Evolutionary conservation across 768 basidiomycete genomes (phyloP), one percentile per base, ranked within the genome.

Genomic region (Tricholoma furcatifolium): DNA sequence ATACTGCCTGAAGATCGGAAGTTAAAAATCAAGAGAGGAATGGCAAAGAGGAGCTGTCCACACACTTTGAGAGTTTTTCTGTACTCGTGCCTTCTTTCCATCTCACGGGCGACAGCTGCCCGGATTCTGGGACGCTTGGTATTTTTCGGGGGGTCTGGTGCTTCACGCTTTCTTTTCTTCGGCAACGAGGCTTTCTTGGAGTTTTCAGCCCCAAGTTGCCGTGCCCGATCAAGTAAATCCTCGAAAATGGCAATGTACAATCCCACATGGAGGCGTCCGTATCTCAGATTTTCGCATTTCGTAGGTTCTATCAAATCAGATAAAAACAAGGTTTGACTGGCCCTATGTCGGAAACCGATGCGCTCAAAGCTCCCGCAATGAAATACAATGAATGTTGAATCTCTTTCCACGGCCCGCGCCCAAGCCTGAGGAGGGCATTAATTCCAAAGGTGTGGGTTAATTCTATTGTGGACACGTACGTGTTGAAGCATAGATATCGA

Each of bases 271-370:
- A 61, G 7, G 15, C 43, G 44, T n/a, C 55, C 51, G 38, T 59
- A 62, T 15, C 18, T 50, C 24, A 51, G 56, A 24, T 46, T 17
- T 14, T 9, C 14, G n/a, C 48, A 50, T 15, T 51, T 34, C 15
- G 10, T 8, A 15, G 53, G 41, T 12, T 58, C 42, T 18, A 61
- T 59, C 15, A 59, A 42, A 23, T 56, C 43, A 0, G 60, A 59
- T 10, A 61, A 2, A 32, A 47, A 54, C 1, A 61, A 49, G 5
- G 58, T 61, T 38, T 57, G 58, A 7, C 40, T 53, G 1, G 24
- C 12, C 4, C 57, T 54, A 43, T 58, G 54, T 20, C 60, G 58
- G 38, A 61, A 42, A 20, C 43, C 50, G 23, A 61, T 61, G 17
- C 45, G 20, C 31, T 61, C 50, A 38, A 34, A 59, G 30, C 43